Evolutionary conservation across 139 green algal species (phyloP), one percentile per base, ranked within the genome.

Genomic region (Picochlorum sp.): DNA sequence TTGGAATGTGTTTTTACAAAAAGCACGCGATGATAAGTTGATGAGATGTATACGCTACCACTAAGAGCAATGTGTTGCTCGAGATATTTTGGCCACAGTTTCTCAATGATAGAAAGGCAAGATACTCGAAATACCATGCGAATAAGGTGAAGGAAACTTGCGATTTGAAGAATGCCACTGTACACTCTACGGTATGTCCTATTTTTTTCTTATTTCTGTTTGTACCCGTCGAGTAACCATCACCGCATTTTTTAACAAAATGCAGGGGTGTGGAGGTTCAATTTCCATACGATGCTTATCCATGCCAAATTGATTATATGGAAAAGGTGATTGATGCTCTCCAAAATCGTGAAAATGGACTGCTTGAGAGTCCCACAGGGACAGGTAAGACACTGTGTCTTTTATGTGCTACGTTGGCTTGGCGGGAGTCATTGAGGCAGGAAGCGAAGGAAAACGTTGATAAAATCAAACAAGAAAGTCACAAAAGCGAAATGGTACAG

Each of bases 331-430:
- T 97, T n/a, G 50, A 73, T 25, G 91, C 90, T 1, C 69, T 97
- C 31, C 68, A 94, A 29, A 64, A 83, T 76, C 83, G 90, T 59
- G 24, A 65, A 4, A 90, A 95, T 60, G 89, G 83, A 2, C 73
- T 98, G 64, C 73, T 98, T 50, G 91, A 98, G 72, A 89, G 76
- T 53, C 91, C 91, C 41, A 98, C 91, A 0, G 91, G 91, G 24
- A 98, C 91, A 1, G 91, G 91, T 33, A 98, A 98, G 71, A 98
- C 91, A 24, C 77, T 98, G 25, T 98, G 89, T 73, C 79, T 98
- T 71, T 81, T 98, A 43, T 97, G 91, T 69, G 86, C 91, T 12
- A 81, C 84, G 0, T 68, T 98, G 26, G 91, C 85, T 0, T 98
- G 91, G 91, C 70, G 78, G 4, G 55, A 86, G 56, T 68, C 68